A percentile compares a stretch with the other conserved stretches of the same genome.
Evolutionary conservation across 2,329 filamentous ascomycete genomes (phyloP).

Genomic region (Aspergillus novoparasiticus): DNA sequence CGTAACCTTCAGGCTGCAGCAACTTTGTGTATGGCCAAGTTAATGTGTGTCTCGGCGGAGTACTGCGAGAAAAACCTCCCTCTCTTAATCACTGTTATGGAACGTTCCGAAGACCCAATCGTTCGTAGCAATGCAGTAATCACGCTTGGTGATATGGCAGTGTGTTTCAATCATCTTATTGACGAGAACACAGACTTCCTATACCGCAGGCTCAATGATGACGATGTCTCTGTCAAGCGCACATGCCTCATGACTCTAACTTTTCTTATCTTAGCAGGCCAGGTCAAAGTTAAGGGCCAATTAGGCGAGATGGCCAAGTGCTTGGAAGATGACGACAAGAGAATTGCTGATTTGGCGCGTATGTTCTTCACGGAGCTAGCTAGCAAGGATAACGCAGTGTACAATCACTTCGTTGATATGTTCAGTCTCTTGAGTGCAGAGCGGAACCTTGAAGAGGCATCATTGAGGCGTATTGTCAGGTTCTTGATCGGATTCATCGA

Average conservation of each 20-base stretch:
- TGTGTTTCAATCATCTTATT: conserved; percentile 98
- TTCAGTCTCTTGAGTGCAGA: conserved; percentile 90
- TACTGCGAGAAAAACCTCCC: conserved; percentile 94
- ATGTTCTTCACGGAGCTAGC: conserved; percentile 99
- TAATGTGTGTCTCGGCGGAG: conserved; percentile 97
- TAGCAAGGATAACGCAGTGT: conserved; percentile 97
- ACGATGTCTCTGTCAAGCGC: conserved; percentile 86
- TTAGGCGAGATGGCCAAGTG: conserved; percentile 99
- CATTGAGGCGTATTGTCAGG: conserved; percentile 82
- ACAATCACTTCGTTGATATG: conserved; percentile 99
- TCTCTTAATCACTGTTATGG: conserved; percentile 95
- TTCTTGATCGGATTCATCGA: conserved; percentile 96
- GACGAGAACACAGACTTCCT: conserved; percentile 99
- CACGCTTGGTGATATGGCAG: conserved; percentile 96
- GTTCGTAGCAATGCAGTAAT: conserved; percentile 96
- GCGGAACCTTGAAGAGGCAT: conserved; percentile 76
- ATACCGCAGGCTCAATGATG: conserved; percentile 88
- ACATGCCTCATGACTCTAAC: conserved; percentile 98
- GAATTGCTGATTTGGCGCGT: conserved; percentile 86
- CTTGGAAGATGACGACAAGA: conserved; percentile 91
- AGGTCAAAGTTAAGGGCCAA: conserved; percentile 99
- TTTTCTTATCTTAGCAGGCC: conserved; percentile 92
- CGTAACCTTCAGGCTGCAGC: conserved; percentile 89
- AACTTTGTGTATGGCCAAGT: conserved; percentile 90
- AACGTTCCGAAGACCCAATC: conserved; percentile 87